Evolutionary conservation across 164 flowering plant genomes (phyloP), one percentile per base, ranked within the genome.

Genomic region (Saururus chinensis): DNA sequence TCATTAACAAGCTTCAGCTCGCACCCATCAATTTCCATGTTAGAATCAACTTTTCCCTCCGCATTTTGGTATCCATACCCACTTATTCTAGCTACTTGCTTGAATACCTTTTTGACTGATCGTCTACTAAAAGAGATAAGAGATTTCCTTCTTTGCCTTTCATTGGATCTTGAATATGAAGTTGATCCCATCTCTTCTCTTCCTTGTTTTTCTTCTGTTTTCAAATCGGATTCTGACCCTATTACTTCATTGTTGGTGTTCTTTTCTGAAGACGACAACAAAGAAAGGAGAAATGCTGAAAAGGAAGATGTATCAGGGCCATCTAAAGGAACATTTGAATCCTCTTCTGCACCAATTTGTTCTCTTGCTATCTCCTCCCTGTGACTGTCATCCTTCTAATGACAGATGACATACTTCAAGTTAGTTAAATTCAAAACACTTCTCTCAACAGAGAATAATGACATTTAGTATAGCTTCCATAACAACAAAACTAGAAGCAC

Each of bases 291-390:
- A 72, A 89, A 91, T 35, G 96, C 96, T 51, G 87, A 48, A 68
- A 95, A 91, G 16, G 99, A 91, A 65, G 97, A 90, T 40, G 99
- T 93, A 74, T 93, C 99, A 41, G 99, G 99, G 11, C 85, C 98
- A 69, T 86, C 79, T 42, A 60, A 78, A 51, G 71, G 58, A 67
- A 63, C 70, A 56, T 13, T 68, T 7, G 71, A 40, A 59, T 67
- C 75, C 59, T 79, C 85, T 67, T 76, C 87, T 54, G 53, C 17
- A 49, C 81, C 64, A 53, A 74, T 78, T 51, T 59, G 61, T 53
- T 78, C 76, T 64, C 64, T 73, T 68, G 52, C 66, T 22, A 72
- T 54, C 62, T 72, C 82, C 61, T 37, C 61, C n/a, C 0, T 70
- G 12, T 55, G 26, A 22, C 20, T 24, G 9, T 11, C 30, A 63